Base-by-base conservation (phyloP, 257 asterid genomes). In the Coffea eugenioides region DNA sequence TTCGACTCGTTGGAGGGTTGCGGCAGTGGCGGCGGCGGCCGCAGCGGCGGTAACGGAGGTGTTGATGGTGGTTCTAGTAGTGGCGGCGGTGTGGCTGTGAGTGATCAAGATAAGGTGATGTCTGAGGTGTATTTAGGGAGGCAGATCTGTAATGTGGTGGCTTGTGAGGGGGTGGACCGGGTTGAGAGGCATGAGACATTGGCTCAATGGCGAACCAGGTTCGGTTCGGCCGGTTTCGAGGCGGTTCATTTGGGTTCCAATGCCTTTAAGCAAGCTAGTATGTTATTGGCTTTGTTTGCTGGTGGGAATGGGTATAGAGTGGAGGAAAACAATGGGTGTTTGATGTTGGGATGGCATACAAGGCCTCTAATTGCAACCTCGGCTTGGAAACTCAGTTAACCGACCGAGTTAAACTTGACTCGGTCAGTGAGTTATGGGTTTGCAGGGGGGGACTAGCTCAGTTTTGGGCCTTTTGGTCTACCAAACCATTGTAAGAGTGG, bases 321-420 rank as follows among this genome's bases (percentile, higher is more conserved):
- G 54, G 98, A 94, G 74, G 98, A 94, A 48, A 92, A 88, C 39
- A 82, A 87, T 79, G 98, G 98, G 2, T 91, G 97, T 78, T 84
- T 94, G 94, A 90, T 88, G 95, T 64, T 94, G 88, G 98, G 97
- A 49, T 94, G 98, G 98, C 97, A 94, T 25, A 90, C 97, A 0
- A 85, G 97, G 91, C 94, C 98, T 27, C 65, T 94, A 78, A 90
- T 94, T 69, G 94, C 97, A 20, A 90, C 98, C 69, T 94, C 98
- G 21, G 96, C 97, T 5, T 94, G 98, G 98, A 89, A 87, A 82
- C 91, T 89, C 79, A 72, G 86, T 56, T 86, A 76, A 81, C 80
- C 61, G 80, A 69, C 81, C 20, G 80, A 70, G 73, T 54, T 23
- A 14, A 52, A 5, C 1, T 39, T 52, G 16, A 52, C 59, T 52